Base-by-base conservation (phyloP, 768 basidiomycete genomes). In the Russula olivacea region DNA sequence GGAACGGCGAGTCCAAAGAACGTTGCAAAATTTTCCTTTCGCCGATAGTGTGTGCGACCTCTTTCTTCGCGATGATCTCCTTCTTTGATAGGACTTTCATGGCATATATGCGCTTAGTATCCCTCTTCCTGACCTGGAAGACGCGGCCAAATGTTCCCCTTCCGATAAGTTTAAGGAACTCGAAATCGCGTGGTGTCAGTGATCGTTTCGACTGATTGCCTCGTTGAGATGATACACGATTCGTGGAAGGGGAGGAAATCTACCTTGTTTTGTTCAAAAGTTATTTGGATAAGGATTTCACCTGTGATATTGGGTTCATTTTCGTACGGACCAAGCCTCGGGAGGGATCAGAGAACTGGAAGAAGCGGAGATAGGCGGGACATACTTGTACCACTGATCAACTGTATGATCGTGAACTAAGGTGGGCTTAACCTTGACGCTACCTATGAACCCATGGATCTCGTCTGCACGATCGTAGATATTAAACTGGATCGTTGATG, bases 71-170 rank as follows among this genome's bases (percentile, higher is more conserved):
- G 59, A 98, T 86, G 69, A 99, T 98, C 76, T 99, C 97, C 80
- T 93, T 95, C 78, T 99, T 99, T 36, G 92, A 95, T 43, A 99
- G 82, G 61, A 98, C 92, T 72, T 99, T 99, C 96, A 99, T 98
- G 56, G 97, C 97, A 78, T 98, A 99, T 76, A 99, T 98, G 51
- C 97, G 91, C 74, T 93, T 91, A 47, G 97, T 99, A 78, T 99
- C 95, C 73, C 81, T 87, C 78, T 99, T 99, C 65, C 97, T 91
- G 54, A 99, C 97, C 75, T 99, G 97, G 81, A 98, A 98, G 21
- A 99, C 97, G 59, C 93, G 91, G 53, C 95, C 97, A 73, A 99
- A 99, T 0, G 97, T 98, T 2, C 97, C 97, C 54, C 94, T 87
- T 61, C 97, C 97, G 75, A 99, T 98, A 61, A 99, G 89, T 74